Conservation (phyloP, 768 basidiomycete genomes). For the Pleurotus ostreatus region DNA sequence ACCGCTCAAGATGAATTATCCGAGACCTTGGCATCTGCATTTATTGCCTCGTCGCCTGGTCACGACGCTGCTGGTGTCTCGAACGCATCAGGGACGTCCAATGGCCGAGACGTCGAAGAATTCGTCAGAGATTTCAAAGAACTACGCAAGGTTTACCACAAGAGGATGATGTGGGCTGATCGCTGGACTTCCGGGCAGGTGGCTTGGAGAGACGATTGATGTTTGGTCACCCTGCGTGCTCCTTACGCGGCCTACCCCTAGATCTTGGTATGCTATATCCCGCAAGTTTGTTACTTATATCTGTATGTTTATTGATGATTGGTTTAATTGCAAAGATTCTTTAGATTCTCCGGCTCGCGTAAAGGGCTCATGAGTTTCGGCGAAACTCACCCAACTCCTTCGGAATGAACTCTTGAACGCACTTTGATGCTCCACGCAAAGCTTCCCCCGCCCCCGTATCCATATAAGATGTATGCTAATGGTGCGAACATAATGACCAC, state of each 20-base stretch:
- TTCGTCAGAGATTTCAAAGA: slow-evolving; percentile 90
- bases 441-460: background rate
- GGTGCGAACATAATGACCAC: background rate
- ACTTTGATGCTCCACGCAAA: slow-evolving; percentile 1
- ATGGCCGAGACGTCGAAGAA: slow-evolving; percentile 67
- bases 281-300: background rate
- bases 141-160: slow-evolving; percentile 86
- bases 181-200: slow-evolving; percentile 84
- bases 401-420: background rate
- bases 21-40: slow-evolving; percentile 78
- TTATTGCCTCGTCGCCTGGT: slow-evolving; percentile 49
- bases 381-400: background rate
- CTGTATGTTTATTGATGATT: background rate
- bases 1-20: slow-evolving; percentile 89
- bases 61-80: slow-evolving; percentile 17
- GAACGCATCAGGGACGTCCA: slow-evolving; percentile 29
- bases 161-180: slow-evolving; percentile 86
- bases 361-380: background rate
- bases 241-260: background rate
- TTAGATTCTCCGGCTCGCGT: background rate
- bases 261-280: background rate
- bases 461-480: background rate
- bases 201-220: slow-evolving; percentile 71
- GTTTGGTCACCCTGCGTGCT: background rate
- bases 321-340: background rate